Evolutionary conservation across 148 eudicot species (phyloP).

Genomic region (Bassia scoparia): DNA sequence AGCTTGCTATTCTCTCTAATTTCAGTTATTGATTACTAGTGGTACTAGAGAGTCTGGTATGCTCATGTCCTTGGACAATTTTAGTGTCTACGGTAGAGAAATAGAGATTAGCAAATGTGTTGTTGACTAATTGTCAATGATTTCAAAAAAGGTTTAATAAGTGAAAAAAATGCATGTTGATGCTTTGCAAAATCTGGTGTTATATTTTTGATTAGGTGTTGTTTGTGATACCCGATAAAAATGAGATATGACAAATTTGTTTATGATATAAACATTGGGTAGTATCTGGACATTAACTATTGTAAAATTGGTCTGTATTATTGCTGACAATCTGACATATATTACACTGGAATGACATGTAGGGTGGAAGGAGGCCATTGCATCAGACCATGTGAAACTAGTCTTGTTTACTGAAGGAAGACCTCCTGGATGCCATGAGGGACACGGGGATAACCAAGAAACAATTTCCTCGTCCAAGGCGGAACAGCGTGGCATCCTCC

Average conservation of each 20-base stretch:
- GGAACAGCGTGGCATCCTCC: constrained; percentile 18
- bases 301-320: not conserved
- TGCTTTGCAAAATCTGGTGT: not conserved
- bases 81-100: not conserved
- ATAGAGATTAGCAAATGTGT: not conserved
- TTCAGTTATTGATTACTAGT: not conserved
- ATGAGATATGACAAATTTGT: not conserved
- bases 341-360: constrained; percentile 11
- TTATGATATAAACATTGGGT: not conserved
- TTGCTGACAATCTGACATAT: not conserved
- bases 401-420: constrained; percentile 39
- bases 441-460: constrained; percentile 26
- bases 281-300: not conserved
- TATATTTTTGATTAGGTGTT: not conserved
- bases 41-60: not conserved
- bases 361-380: constrained; percentile 91
- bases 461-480: constrained; percentile 20
- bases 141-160: not conserved
- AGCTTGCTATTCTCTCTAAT: not conserved
- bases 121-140: not conserved
- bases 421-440: constrained; percentile 29
- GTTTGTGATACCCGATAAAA: not conserved
- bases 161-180: not conserved
- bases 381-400: constrained; percentile 57
- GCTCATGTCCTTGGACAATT: constrained; percentile 10